Base-by-base conservation (phyloP, 208 protist genomes). In the Acanthamoeba castellanii region DNA sequence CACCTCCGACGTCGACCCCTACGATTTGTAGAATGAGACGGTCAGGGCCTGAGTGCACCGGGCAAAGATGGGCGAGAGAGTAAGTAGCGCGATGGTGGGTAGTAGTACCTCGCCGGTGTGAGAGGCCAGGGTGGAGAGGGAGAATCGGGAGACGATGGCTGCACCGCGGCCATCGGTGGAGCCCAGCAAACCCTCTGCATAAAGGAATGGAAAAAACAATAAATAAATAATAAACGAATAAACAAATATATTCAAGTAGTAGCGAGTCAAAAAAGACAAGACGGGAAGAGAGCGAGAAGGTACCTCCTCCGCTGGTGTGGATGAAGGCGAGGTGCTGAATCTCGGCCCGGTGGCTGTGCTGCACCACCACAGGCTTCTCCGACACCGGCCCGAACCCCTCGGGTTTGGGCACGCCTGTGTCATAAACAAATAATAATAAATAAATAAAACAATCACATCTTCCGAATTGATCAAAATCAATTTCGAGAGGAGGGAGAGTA, bases 281-380 rank as follows among this genome's bases (percentile, higher is more conserved):
- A n/a, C n/a, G n/a, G n/a, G n/a, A n/a, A n/a, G n/a, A n/a, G n/a
- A n/a, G n/a, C n/a, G n/a, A 20, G 13, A 18, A 57, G 25, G 68
- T 76, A 76, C 68, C 68, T 32, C 27, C 68, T 30, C 14, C 25
- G 68, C 13, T 76, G 68, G 68, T 37, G 68, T 37, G 68, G 14
- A 76, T 27, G n/a, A 76, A 81, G 20, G 72, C 42, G 32, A 81
- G 72, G 34, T 81, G 72, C 30, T 81, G 72, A 47, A 81, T 81
- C 72, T 81, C 72, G 42, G 72, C 72, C 20, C 72, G 72, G 42
- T 81, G 72, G 18, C 72, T 27, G 72, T 81, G 72, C 32, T 14
- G 72, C 32, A 81, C 72, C 42, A 81, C 72, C 72, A 81, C 34
- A 6, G 72, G 72, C 42, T 47, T 81, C 20, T 22, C 30, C 34